Conservation (phyloP, 78 protist species). For the slime mould (Dictyostelium discoideum) region dicty_2.7 NC_007089.4:2563001-2563500, state of each 20-base stretch:
- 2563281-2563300: too few species aligned
- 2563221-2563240: not conserved
- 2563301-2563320: not conserved
- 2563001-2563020: slow-evolving; percentile 33
- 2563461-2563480: slow-evolving; percentile 15
- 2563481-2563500: not conserved
- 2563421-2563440: slow-evolving; percentile 21
- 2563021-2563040: not conserved
- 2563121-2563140: not conserved
- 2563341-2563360: not conserved
- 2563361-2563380: slow-evolving; percentile 1
- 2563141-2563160: not conserved
- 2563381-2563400: not conserved
- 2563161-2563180: not conserved
- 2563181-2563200: not conserved
- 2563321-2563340: not conserved
- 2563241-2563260: not conserved
- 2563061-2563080: slow-evolving; percentile 42
- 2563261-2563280: too few species aligned
- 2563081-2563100: slow-evolving; percentile 14
- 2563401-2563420: not conserved
- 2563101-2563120: not conserved
- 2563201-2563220: not conserved
- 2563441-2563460: not conserved
- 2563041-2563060: slow-evolving; percentile 51